Evolutionary conservation across 768 basidiomycete species (phyloP), one percentile per base, ranked within the genome.

Genomic region (Auricularia heimuer): DNA sequence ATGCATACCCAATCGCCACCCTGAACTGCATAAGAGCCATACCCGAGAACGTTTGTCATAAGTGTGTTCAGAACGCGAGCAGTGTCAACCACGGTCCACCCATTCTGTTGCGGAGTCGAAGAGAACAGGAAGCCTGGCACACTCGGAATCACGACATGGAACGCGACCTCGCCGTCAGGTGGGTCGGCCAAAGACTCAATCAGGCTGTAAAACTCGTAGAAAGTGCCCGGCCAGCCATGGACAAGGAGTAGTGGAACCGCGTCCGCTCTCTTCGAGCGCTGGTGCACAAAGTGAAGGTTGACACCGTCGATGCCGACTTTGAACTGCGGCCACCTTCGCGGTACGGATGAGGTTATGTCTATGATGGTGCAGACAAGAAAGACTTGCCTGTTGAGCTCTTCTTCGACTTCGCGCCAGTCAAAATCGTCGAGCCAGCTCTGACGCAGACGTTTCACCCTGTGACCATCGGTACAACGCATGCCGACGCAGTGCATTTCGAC

Each of bases 171-270:
- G 0, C 73, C 68, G 60, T 74, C 70, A 34, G 69, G 63, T 16
- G 77, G 76, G 36, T 72, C 64, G 2, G 71, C 68, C 29, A 78
- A 68, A 18, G 36, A 47, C 24, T 68, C 67, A 24, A 76, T 69
- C 8, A 78, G 62, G 6, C 67, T 70, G 61, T 72, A 68, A 33
- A 75, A 76, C 75, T 78, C 75, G 6, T 73, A 72, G 64, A 77
- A 77, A 47, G 74, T 75, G 6, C 76, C 77, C 8, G 76, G 77
- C 77, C 68, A 69, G 4, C 66, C 68, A 42, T 69, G 68, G 12
- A 64, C 39, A 11, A 69, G 45, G 14, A 69, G 6, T 18, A 69
- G 61, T 24, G 68, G 66, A 37, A 67, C 65, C 10, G 68, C 68
- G 18, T 65, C 61, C 10, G 33, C 42, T 7, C 54, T 51, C 3